Evolutionary conservation across 2,329 filamentous ascomycete species (phyloP).

Genomic region (Apiospora phragmitis): DNA sequence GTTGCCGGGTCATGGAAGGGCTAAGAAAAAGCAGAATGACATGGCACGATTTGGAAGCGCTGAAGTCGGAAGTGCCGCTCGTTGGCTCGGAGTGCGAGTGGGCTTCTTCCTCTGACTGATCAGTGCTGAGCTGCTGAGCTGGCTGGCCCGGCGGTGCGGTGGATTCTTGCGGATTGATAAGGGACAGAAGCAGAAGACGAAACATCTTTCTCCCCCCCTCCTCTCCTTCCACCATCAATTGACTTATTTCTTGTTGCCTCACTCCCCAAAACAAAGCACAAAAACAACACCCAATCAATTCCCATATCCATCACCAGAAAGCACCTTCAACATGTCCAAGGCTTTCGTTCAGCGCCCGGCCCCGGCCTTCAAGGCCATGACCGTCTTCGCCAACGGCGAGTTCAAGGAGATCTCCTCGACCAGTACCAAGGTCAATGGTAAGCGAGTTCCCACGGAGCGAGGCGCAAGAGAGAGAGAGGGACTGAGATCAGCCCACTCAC

Average conservation of each 20-base stretch:
- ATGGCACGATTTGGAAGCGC: constrained; percentile 6
- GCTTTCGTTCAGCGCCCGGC: constrained; percentile 51
- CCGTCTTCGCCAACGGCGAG: constrained; percentile 49
- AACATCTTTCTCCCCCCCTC: background rate
- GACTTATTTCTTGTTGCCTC: background rate
- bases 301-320: background rate
- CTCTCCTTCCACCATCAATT: background rate
- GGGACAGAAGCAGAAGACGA: background rate
- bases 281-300: background rate
- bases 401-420: constrained; percentile 48
- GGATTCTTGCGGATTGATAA: background rate
- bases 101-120: constrained; percentile 6
- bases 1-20: background rate
- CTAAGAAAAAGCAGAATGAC: background rate
- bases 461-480: background rate
- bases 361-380: constrained; percentile 49
- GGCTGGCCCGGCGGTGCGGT: background rate
- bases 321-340: constrained; percentile 37
- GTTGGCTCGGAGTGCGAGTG: too few relatives aligned
- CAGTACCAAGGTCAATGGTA: constrained; percentile 50
- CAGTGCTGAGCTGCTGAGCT: background rate
- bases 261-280: background rate
- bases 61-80: background rate
- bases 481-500: background rate
- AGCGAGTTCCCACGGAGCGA: constrained; percentile 3